Conservation (phyloP, 352 stramenopile genomes). For the Bremia lactucae region DNA sequence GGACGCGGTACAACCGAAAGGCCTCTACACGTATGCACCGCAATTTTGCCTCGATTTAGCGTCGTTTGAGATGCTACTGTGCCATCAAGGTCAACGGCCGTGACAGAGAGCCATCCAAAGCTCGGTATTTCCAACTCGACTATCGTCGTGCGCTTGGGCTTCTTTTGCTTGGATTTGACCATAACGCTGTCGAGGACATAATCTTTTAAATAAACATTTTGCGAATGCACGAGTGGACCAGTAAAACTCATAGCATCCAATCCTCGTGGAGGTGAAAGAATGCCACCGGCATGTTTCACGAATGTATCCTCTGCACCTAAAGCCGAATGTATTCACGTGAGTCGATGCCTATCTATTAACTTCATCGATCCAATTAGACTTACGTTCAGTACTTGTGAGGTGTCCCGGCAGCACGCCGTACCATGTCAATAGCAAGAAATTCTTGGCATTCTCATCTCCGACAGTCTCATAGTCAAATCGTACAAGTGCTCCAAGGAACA, state of each 20-base stretch:
- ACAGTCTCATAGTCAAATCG: constrained; percentile 69
- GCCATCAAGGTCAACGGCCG: constrained; percentile 71
- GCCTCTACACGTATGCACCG: constrained; percentile 50
- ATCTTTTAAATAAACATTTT: constrained; percentile 56
- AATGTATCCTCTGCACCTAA: constrained; percentile 69
- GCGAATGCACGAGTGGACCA: constrained; percentile 38
- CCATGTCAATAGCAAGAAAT: constrained; percentile 65
- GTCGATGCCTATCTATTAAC: too few relatives aligned
- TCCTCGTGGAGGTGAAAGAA: constrained; percentile 67
- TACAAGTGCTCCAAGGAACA: constrained; percentile 66
- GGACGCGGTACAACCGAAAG: constrained; percentile 42
- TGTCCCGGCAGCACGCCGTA: constrained; percentile 79
- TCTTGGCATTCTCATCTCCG: constrained; percentile 29
- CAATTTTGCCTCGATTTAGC: constrained; percentile 46
- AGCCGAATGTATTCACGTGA: too few relatives aligned
- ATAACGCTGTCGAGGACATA: constrained; percentile 51
- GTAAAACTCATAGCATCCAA: constrained; percentile 73
- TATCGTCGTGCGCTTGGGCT: constrained; percentile 67
- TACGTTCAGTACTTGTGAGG: constrained; percentile 71
- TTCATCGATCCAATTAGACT: constrained; percentile 3
- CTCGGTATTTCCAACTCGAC: constrained; percentile 70
- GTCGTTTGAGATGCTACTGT: constrained; percentile 52
- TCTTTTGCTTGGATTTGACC: constrained; percentile 69
- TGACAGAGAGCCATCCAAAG: constrained; percentile 75
- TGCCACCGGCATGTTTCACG: constrained; percentile 61